Conservation (phyloP, 2,329 filamentous ascomycete species). For the Beauveria sp. region DNA sequence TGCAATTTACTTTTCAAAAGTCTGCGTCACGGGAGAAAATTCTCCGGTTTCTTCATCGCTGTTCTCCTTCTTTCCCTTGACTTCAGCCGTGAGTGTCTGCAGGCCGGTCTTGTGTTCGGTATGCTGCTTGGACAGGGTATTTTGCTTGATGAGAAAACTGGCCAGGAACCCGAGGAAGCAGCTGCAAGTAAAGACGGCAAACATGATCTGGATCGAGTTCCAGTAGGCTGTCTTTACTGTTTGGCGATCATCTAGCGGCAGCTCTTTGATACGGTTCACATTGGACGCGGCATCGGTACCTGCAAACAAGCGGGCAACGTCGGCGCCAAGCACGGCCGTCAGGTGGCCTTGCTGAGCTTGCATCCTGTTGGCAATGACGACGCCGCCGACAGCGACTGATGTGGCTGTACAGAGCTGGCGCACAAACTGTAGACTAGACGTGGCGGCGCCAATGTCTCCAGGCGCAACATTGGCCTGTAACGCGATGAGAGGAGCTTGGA, state of each 20-base stretch:
- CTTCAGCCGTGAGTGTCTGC: conserved; percentile 28
- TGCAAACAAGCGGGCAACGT: conserved; percentile 44
- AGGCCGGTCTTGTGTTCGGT: conserved; percentile 53
- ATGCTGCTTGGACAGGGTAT: conserved; percentile 46
- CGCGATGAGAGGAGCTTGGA: conserved; percentile 61
- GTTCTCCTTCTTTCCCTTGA: not conserved
- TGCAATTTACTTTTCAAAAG: not conserved
- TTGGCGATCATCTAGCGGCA: conserved; percentile 38
- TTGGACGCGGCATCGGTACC: conserved; percentile 55
- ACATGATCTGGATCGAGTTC: conserved; percentile 47
- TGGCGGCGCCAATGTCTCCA: conserved; percentile 61
- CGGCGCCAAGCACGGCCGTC: conserved; percentile 38
- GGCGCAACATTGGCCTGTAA: conserved; percentile 55
- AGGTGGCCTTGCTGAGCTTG: conserved; percentile 44
- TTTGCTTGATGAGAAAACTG: conserved; percentile 40
- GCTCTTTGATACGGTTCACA: conserved; percentile 45
- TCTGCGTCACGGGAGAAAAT: not conserved
- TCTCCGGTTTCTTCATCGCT: conserved; percentile 2
- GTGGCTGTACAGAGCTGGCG: conserved; percentile 62
- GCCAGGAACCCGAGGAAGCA: conserved; percentile 39
- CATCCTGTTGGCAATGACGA: conserved; percentile 73
- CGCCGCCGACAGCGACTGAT: conserved; percentile 66
- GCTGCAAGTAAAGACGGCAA: conserved; percentile 47
- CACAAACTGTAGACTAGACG: conserved; percentile 58
- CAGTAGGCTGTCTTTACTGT: conserved; percentile 41